These are phyloP conservation scores for Cystobasidium pallidum DNA, from an alignment of 1,284 basidiomycete genomes.

Conservation along the genomic window DNA sequence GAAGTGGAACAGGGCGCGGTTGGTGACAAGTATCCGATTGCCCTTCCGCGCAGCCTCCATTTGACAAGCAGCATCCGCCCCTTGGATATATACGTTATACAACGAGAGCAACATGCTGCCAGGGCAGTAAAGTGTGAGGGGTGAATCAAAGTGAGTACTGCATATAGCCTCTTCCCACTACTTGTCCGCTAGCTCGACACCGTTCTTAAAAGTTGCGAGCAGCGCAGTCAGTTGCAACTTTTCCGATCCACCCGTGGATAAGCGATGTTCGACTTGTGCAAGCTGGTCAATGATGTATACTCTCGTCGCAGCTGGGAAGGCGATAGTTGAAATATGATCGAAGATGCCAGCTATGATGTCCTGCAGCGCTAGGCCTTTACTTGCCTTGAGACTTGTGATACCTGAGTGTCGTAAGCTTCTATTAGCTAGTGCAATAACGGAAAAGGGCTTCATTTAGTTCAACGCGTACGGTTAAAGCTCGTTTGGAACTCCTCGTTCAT, in stretches of 20 bases:
- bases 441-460: no score
- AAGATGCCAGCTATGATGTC: constrained; percentile 93
- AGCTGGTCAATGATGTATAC: constrained; percentile 89
- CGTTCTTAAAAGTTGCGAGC: constrained; percentile 89
- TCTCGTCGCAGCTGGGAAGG: constrained; percentile 80
- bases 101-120: no score
- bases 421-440: no score
- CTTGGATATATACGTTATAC: no score
- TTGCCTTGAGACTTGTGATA: constrained; percentile 82
- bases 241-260: constrained; percentile 90
- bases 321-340: constrained; percentile 84
- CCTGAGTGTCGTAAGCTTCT: constrained; percentile 62
- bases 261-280: constrained; percentile 84
- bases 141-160: no score
- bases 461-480: constrained; percentile 74
- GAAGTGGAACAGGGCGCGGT: no score
- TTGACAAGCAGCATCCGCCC: no score
- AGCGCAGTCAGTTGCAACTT: constrained; percentile 92
- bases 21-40: no score
- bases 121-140: no score
- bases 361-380: constrained; percentile 90
- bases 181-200: constrained; percentile 66
- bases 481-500: constrained; percentile 94
- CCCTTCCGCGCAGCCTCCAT: no score
- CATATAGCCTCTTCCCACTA: not conserved